Conservation (phyloP, 106 monocot genomes). For the Apostasia ramifera region DNA sequence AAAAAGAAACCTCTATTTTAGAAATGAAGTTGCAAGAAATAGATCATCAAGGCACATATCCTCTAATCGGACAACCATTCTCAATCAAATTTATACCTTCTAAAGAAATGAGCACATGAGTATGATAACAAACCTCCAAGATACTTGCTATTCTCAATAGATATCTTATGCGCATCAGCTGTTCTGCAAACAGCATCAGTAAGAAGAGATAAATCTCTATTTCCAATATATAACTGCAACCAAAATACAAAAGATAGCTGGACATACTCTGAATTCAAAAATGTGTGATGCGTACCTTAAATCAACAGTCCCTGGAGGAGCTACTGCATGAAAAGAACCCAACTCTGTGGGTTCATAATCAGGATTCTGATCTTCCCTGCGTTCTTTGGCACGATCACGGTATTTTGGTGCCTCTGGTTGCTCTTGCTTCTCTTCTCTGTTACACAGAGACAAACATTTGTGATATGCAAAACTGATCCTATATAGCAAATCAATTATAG, state of each 20-base stretch:
- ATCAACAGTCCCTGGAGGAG: slow-evolving; percentile 81
- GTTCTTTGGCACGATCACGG: slow-evolving; percentile 96
- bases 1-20: too few relatives aligned
- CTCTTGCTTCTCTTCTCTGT: slow-evolving; percentile 87
- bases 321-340: slow-evolving; percentile 94
- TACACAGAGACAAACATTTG: slow-evolving; percentile 1
- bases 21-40: too few relatives aligned
- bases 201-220: slow-evolving; percentile 1
- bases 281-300: slow-evolving; percentile 35
- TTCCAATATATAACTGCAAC: neutral
- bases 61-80: too few relatives aligned
- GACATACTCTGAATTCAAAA: neutral
- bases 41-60: too few relatives aligned
- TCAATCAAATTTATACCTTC: neutral
- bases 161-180: slow-evolving; percentile 85
- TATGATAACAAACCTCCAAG: slow-evolving; percentile 82
- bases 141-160: slow-evolving; percentile 99
- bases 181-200: slow-evolving; percentile 35
- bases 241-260: neutral
- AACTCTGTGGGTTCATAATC: slow-evolving; percentile 94
- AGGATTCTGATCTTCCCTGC: slow-evolving; percentile 96
- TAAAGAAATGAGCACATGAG: neutral
- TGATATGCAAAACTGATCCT: neutral
- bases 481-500: neutral
- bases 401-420: slow-evolving; percentile 82